Base-by-base conservation (phyloP, 139 green algal species). In the Micractinium conductrix region DNA sequence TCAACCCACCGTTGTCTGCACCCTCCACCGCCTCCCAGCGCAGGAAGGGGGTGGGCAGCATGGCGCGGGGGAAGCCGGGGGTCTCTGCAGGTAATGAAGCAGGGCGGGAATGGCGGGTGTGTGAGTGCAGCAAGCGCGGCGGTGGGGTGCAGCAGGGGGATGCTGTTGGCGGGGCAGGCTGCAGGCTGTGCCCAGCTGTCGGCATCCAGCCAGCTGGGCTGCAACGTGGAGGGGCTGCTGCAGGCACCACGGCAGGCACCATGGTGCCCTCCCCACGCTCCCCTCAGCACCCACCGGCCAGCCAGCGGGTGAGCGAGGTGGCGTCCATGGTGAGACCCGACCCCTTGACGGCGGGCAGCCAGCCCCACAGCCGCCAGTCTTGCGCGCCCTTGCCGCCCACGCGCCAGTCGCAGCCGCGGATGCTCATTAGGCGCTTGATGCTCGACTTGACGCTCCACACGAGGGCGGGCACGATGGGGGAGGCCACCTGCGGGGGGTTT, bases 331-430 rank as follows among this genome's bases (percentile, higher is more conserved):
- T 6, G 6, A 21, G 12, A 40, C 40, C 70, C 70, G 40, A 40
- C 5, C 40, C 70, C 70, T 58, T 40, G 21, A 55, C 24, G 12
- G 70, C 70, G 14, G 38, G 38, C 14, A 76, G 70, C 70, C 70
- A 76, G 38, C 70, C 70, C 70, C 38, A 76, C 22, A 76, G 45
- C 14, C 70, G 38, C 70, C 70, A 76, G 70, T 76, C 70, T 40
- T 58, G 40, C 40, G 14, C 26, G 70, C 70, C 40, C 70, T 76
- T 30, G 16, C 40, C 70, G 22, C 70, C 70, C 38, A 35, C 70
- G 2, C 70, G 70, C 22, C 70, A 53, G 70, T 76, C 70, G 26
- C 37, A 76, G 19, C 70, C 67, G 5, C 17, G 67, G 67, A 43
- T 74, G 67, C 67, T 43, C 33, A 48, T 21, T 14, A 74, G 67